A percentile compares a stretch with the other conserved stretches of the same genome.
Evolutionary conservation across 2,329 filamentous ascomycete species (phyloP).

Genomic region (Verticillium dahliae): DNA sequence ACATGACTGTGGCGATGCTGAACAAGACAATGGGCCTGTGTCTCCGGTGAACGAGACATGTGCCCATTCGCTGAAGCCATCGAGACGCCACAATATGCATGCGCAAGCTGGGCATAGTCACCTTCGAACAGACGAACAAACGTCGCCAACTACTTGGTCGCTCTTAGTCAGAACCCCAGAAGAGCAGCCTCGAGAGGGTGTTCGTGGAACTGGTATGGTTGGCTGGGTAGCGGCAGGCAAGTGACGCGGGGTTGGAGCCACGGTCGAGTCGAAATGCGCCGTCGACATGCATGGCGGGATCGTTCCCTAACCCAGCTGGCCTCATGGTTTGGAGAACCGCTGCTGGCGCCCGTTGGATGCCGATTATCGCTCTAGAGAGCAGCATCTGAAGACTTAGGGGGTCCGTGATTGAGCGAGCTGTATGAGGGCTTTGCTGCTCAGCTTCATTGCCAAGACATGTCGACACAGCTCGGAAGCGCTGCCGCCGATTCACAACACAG

Average conservation of each 20-base stretch:
- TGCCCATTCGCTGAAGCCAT: not conserved
- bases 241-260: not conserved
- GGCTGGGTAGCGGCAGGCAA: not conserved
- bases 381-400: not conserved
- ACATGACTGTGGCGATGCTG: constrained; percentile 65
- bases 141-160: not conserved
- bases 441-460: not conserved
- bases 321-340: not conserved
- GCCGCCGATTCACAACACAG: not conserved
- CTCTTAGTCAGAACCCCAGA: not conserved
- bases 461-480: not conserved
- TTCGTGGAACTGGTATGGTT: not conserved
- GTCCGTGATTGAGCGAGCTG: not conserved
- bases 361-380: not conserved
- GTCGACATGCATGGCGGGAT: not conserved
- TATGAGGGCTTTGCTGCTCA: too few relatives aligned
- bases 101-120: not conserved
- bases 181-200: not conserved
- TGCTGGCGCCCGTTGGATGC: not conserved
- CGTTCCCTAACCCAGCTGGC: not conserved
- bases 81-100: not conserved
- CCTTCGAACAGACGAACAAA: not conserved
- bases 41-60: constrained; percentile 34
- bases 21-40: constrained; percentile 68
- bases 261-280: not conserved